Conservation (phyloP, 768 basidiomycete species). For the Phlegmacium glaucopus region DNA sequence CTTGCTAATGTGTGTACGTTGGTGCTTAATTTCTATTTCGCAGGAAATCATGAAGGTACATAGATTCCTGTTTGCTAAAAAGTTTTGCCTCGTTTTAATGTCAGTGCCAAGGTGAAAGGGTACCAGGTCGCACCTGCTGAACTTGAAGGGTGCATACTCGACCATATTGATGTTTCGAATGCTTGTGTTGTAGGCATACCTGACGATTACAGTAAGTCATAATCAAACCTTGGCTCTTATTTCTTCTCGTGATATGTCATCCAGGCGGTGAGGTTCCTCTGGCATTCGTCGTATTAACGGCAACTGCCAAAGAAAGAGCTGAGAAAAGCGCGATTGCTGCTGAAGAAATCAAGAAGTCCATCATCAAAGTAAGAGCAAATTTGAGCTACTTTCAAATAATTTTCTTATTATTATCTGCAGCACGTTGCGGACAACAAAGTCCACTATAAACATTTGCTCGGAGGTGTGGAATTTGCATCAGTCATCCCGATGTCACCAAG, state of each 20-base stretch:
- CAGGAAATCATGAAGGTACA: constrained; percentile 47
- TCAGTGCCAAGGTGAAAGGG: constrained; percentile 51
- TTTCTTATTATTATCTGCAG: constrained; percentile 25
- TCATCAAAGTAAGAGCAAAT: constrained; percentile 39
- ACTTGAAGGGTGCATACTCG: constrained; percentile 62
- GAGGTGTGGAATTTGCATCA: constrained; percentile 54
- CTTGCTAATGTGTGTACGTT: background rate
- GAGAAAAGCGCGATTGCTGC: constrained; percentile 24
- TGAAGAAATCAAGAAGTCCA: constrained; percentile 38
- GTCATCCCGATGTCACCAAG: constrained; percentile 62
- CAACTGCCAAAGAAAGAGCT: constrained; percentile 35
- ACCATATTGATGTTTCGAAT: constrained; percentile 56
- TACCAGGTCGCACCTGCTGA: constrained; percentile 78
- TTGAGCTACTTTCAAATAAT: background rate
- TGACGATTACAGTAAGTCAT: constrained; percentile 55
- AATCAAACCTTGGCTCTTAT: background rate
- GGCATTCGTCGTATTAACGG: constrained; percentile 58
- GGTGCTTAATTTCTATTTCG: background rate
- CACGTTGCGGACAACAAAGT: constrained; percentile 53
- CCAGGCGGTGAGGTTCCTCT: constrained; percentile 64
- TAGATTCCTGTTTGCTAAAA: background rate
- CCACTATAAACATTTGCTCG: constrained; percentile 55
- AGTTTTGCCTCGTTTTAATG: constrained; percentile 21
- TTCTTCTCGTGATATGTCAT: background rate
- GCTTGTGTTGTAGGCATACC: constrained; percentile 63